phyloP scores from a whole-genome alignment of 192 early-diverging fungal species.

The Coemansia sp. region DNA sequence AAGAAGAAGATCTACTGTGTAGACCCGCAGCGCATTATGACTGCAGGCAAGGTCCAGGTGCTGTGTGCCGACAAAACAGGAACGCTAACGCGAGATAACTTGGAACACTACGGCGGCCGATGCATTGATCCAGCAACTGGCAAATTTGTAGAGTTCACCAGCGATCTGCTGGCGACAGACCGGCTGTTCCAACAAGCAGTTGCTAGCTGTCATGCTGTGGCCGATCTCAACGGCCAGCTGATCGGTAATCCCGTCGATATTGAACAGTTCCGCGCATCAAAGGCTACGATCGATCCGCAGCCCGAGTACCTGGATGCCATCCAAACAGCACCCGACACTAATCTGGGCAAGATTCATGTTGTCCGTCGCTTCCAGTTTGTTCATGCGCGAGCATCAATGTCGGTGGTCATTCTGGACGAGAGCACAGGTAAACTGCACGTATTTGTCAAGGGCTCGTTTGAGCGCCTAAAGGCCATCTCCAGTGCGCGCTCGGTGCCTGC shows the following conservation, averaged over 20 bases:
- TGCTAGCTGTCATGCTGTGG: neutral
- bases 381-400: neutral
- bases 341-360: neutral
- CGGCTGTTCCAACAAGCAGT: neutral
- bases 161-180: neutral
- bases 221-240: neutral
- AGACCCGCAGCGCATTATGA: neutral
- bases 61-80: neutral
- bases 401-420: neutral
- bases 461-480: constrained; percentile 65
- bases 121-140: neutral
- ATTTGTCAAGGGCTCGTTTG: constrained; percentile 40
- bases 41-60: neutral
- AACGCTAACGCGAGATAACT: neutral
- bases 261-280: neutral
- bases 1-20: neutral
- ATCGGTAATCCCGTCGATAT: neutral
- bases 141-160: neutral
- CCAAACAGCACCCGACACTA: too few species aligned
- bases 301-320: neutral
- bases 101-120: neutral
- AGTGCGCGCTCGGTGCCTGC: constrained; percentile 55
- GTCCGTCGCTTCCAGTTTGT: neutral
- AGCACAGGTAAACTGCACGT: neutral
- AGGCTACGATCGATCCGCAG: neutral